Conservation (phyloP, 768 basidiomycete genomes). For the Tricholoma terreum region DNA sequence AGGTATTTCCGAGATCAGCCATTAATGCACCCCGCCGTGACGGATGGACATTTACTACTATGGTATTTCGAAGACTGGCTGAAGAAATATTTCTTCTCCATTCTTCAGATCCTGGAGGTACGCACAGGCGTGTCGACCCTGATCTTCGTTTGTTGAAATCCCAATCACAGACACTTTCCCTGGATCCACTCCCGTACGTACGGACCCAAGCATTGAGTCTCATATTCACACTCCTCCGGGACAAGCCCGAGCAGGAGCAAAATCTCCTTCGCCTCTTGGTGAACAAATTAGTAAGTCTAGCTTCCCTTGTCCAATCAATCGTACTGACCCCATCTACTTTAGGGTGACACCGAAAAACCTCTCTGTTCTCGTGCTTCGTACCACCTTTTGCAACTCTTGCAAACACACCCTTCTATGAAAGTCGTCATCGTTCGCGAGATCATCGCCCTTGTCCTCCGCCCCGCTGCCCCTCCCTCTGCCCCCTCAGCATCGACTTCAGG, state of each 20-base stretch:
- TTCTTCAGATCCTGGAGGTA: slow-evolving; percentile 90
- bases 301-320: neutral
- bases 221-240: slow-evolving; percentile 75
- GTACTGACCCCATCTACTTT: neutral
- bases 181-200: slow-evolving; percentile 86
- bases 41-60: slow-evolving; percentile 69
- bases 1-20: slow-evolving; percentile 94
- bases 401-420: slow-evolving; percentile 93
- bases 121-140: slow-evolving; percentile 11
- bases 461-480: slow-evolving; percentile 37
- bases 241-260: slow-evolving; percentile 96
- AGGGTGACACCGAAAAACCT: slow-evolving; percentile 89
- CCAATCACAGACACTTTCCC: slow-evolving; percentile 58
- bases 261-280: slow-evolving; percentile 89
- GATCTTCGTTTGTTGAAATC: neutral
- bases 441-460: slow-evolving; percentile 71
- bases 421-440: slow-evolving; percentile 84
- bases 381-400: slow-evolving; percentile 84
- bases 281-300: slow-evolving; percentile 77
- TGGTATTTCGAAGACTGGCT: slow-evolving; percentile 98
- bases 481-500: slow-evolving; percentile 32
- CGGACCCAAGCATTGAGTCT: slow-evolving; percentile 80
- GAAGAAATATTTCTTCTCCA: slow-evolving; percentile 93
- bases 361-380: slow-evolving; percentile 90
- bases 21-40: slow-evolving; percentile 55